A percentile compares a stretch with the other conserved stretches of the same genome.
phyloP scores from a whole-genome alignment of 2,329 filamentous ascomycete genomes.

The Arachnomyces sp. region DNA sequence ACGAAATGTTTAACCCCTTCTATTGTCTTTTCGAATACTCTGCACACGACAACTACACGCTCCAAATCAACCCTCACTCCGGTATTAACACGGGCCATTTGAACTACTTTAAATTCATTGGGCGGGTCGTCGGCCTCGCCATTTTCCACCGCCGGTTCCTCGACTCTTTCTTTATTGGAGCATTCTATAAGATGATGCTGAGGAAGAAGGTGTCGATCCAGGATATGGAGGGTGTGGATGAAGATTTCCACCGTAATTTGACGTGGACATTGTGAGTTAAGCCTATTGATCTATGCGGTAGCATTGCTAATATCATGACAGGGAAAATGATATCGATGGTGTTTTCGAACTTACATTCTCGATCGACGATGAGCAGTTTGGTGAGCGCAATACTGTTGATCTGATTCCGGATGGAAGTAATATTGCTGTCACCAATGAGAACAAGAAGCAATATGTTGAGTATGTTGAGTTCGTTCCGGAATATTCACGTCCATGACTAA shows the following conservation, averaged over 20 bases:
- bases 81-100: conserved; percentile 98
- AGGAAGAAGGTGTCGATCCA: conserved; percentile 84
- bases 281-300: background rate
- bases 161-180: conserved; percentile 98
- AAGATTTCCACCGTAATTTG: conserved; percentile 91
- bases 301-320: conserved; percentile 26
- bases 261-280: conserved; percentile 75
- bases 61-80: conserved; percentile 98
- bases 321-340: conserved; percentile 91
- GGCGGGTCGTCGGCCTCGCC: conserved; percentile 88
- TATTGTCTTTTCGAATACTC: conserved; percentile 99
- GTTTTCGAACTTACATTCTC: conserved; percentile 94
- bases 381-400: conserved; percentile 88
- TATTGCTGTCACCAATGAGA: conserved; percentile 95
- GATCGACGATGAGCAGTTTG: conserved; percentile 94
- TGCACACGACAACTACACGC: conserved; percentile 98
- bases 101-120: conserved; percentile 99
- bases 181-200: conserved; percentile 98
- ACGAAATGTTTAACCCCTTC: conserved; percentile 99
- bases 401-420: conserved; percentile 82
- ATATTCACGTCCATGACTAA: no score
- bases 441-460: conserved; percentile 99
- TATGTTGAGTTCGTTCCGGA: conserved; percentile 34
- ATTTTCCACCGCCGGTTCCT: conserved; percentile 98
- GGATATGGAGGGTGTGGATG: conserved; percentile 98